phyloP scores from a whole-genome alignment of 2,329 filamentous ascomycete genomes.

The Dichotomopilus funicola region DNA sequence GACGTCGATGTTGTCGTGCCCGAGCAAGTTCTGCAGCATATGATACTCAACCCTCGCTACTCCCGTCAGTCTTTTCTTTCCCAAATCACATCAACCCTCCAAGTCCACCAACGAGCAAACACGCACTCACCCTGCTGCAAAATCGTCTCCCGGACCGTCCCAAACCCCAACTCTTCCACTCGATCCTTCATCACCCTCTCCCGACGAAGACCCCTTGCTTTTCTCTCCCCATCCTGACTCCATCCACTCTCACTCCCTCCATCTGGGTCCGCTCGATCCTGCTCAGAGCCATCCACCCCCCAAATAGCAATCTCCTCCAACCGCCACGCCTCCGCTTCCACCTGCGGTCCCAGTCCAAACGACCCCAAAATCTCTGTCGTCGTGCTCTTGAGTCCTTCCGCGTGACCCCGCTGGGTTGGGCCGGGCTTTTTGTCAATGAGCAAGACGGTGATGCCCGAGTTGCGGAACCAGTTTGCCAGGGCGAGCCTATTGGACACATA shows the following conservation, averaged over 20 bases:
- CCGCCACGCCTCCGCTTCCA: slow-evolving; percentile 14
- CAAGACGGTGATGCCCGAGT: slow-evolving; percentile 10
- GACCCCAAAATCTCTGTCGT: slow-evolving; percentile 16
- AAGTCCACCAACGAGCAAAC: background rate
- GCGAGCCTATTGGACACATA: slow-evolving; percentile 4
- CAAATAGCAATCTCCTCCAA: slow-evolving; percentile 16
- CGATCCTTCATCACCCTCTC: slow-evolving; percentile 13
- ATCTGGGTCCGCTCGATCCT: too few relatives aligned
- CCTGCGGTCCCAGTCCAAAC: slow-evolving; percentile 11
- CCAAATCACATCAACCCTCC: too few relatives aligned
- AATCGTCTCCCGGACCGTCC: slow-evolving; percentile 5
- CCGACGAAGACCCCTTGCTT: slow-evolving; percentile 15
- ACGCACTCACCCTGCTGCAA: slow-evolving; percentile 13
- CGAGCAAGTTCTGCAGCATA: slow-evolving; percentile 13
- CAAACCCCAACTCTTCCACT: slow-evolving; percentile 11
- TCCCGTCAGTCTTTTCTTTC: too few relatives aligned
- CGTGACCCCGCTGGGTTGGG: slow-evolving; percentile 11
- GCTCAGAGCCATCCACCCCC: too few relatives aligned
- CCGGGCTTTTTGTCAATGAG: slow-evolving; percentile 13
- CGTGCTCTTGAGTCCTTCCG: slow-evolving; percentile 17
- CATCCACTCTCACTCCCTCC: too few relatives aligned
- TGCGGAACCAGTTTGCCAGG: slow-evolving; percentile 15
- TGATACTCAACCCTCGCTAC: slow-evolving; percentile 14
- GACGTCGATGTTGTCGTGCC: slow-evolving; percentile 10
- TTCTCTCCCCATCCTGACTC: too few relatives aligned